Evolutionary conservation across 192 early-diverging fungal genomes (phyloP), one percentile per base, ranked within the genome.

Genomic region (Linnemannia schmuckeri): DNA sequence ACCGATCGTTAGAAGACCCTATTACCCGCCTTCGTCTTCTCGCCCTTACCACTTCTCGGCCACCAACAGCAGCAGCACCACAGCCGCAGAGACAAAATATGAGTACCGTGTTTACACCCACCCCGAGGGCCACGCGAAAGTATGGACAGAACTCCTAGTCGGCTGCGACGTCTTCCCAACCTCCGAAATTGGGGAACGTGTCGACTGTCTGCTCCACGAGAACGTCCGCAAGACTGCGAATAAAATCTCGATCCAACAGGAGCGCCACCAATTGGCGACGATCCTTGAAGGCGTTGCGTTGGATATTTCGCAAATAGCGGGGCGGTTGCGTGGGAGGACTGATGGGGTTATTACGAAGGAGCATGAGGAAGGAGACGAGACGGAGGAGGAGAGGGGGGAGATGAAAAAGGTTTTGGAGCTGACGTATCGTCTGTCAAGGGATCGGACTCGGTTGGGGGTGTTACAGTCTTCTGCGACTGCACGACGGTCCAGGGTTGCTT

Each of bases 71-170:
- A 61, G 27, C 55, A 27, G 4, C 6, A 30, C 1, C 55, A 27
- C 55, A 22, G n/a, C 37, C 0, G 12, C 40, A 7, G 70, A 41
- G 20, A 37, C 70, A 22, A 71, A 24, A 4, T 37, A 74, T 30
- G 41, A 74, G 38, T 76, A 76, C 49, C 33, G 74, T 0, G 33
- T 37, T 18, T 40, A 52, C 74, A 76, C 30, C 54, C 30, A 35
- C 13, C 52, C 38, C 0, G 61, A 76, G 15, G 15, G 49, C 1
- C 30, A 35, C 13, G 30, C 54, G 4, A 76, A 76, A 49, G 5
- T 76, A 22, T 52, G 54, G 74, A 76, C 5, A 49, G 74, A 57
- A 35, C 74, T 76, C 49, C 20, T 76, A 8, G 40, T 76, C 52
- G 74, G 52, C 20, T 76, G 74, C 18, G 74, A 52, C 37, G 38